phyloP scores from a whole-genome alignment of 768 basidiomycete genomes.

The Tulasnella sp. region DNA sequence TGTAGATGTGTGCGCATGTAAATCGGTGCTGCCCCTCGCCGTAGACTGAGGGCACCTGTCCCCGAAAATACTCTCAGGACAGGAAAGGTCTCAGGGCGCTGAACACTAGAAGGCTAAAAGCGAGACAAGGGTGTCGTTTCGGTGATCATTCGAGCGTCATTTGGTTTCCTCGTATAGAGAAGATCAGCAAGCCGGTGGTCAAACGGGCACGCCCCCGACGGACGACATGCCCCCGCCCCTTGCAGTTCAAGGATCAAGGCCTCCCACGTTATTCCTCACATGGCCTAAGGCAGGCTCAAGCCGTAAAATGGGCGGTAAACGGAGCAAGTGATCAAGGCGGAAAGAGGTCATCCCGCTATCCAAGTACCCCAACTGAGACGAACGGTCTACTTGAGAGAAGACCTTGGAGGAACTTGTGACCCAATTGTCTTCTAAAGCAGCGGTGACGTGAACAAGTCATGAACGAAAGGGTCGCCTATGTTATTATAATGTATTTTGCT shows the following conservation, averaged over 20 bases:
- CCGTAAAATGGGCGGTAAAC: slow-evolving; percentile 2
- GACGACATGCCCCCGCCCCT: neutral
- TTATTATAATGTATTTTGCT: neutral
- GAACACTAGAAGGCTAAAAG: neutral
- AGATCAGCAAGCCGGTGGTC: neutral
- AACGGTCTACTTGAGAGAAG: neutral
- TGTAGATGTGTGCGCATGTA: neutral
- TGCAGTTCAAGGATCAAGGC: neutral
- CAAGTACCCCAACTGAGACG: neutral
- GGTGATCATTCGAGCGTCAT: neutral
- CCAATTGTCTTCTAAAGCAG: neutral
- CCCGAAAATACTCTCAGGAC: neutral
- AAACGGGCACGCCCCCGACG: neutral
- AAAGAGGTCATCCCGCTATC: neutral
- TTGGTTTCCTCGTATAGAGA: no score
- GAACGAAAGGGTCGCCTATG: neutral
- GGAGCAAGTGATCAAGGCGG: neutral
- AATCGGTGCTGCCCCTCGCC: neutral
- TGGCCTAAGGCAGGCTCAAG: neutral
- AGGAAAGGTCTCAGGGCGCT: neutral
- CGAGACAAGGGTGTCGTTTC: neutral
- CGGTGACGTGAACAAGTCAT: neutral
- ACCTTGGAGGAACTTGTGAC: neutral
- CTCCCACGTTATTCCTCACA: neutral
- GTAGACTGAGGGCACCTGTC: neutral